These are phyloP conservation scores for Cladosporium sp. DNA, from an alignment of 2,329 filamentous ascomycete genomes.

Conservation along the genomic window DNA sequence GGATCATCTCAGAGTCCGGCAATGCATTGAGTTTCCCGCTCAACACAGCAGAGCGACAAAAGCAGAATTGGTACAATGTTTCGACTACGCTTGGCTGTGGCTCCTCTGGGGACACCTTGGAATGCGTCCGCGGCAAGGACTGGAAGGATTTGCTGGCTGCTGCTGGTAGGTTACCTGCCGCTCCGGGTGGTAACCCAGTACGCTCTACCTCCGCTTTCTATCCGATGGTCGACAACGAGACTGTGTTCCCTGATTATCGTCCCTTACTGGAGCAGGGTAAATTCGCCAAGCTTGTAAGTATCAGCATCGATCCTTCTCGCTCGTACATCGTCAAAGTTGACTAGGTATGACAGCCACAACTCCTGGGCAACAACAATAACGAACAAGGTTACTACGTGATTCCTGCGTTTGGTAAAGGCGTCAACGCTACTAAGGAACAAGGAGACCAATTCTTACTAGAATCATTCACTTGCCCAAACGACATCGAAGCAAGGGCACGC, in stretches of 20 bases:
- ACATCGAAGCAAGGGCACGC: constrained; percentile 35
- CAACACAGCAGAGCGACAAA: constrained; percentile 31
- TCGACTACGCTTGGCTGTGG: constrained; percentile 36
- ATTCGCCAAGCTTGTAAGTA: constrained; percentile 32
- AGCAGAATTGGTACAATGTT: constrained; percentile 40
- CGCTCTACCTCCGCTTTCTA: constrained; percentile 27
- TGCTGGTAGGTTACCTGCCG: constrained; percentile 16
- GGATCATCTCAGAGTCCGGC: constrained; percentile 34
- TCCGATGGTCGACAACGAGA: constrained; percentile 21
- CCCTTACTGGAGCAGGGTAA: constrained; percentile 16
- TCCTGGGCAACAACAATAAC: constrained; percentile 41
- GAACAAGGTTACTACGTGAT: constrained; percentile 47
- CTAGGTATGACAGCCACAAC: constrained; percentile 27
- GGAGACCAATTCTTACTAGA: constrained; percentile 16
- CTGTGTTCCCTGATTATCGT: constrained; percentile 25
- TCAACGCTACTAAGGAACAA: constrained; percentile 35
- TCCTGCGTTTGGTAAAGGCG: constrained; percentile 32
- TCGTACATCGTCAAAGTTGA: too few species aligned
- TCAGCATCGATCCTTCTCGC: not conserved
- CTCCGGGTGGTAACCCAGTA: constrained; percentile 16
- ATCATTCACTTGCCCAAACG: constrained; percentile 35
- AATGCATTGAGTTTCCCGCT: constrained; percentile 40
- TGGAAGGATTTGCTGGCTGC: constrained; percentile 16
- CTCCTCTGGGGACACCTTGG: constrained; percentile 21
- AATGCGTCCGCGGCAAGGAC: constrained; percentile 18